These are phyloP conservation scores for Lithospermum erythrorhizon DNA, from an alignment of 257 asterid species.

Conservation along the genomic window DNA sequence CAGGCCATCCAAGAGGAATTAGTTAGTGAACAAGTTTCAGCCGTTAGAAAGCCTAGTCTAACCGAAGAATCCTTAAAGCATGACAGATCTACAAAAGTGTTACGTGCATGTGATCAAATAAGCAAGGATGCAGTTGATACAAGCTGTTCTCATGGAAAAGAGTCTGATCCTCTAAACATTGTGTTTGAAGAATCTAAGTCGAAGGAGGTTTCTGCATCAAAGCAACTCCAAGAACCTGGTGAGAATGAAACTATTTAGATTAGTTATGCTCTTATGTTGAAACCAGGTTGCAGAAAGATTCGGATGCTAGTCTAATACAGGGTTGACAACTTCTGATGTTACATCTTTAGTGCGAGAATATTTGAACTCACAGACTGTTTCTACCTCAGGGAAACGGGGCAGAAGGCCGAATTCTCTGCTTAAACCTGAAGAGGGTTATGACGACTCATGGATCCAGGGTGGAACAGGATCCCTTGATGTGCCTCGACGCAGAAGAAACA, in stretches of 20 bases:
- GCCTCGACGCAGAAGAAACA: constrained; percentile 19
- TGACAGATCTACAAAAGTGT: background rate
- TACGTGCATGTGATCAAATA: background rate
- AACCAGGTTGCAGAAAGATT: constrained; percentile 6
- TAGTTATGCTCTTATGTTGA: constrained; percentile 11
- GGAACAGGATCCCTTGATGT: constrained; percentile 19
- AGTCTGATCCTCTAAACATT: constrained; percentile 1
- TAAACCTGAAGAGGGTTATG: constrained; percentile 25
- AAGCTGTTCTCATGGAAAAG: constrained; percentile 2
- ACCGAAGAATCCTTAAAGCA: background rate
- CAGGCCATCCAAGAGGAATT: background rate
- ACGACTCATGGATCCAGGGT: constrained; percentile 13
- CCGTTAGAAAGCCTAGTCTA: background rate
- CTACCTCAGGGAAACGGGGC: constrained; percentile 22
- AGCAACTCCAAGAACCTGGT: background rate
- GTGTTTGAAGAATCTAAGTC: background rate
- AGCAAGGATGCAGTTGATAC: background rate
- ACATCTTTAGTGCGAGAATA: constrained; percentile 11
- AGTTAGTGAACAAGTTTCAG: background rate
- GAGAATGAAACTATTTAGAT: constrained; percentile 17
- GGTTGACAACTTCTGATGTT: constrained; percentile 6
- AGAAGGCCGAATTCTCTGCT: constrained; percentile 27
- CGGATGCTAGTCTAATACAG: constrained; percentile 7
- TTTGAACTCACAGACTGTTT: constrained; percentile 9
- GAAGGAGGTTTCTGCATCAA: constrained; percentile 5